phyloP scores from a whole-genome alignment of 441 rosid species.

The Mallotus repandus region DNA sequence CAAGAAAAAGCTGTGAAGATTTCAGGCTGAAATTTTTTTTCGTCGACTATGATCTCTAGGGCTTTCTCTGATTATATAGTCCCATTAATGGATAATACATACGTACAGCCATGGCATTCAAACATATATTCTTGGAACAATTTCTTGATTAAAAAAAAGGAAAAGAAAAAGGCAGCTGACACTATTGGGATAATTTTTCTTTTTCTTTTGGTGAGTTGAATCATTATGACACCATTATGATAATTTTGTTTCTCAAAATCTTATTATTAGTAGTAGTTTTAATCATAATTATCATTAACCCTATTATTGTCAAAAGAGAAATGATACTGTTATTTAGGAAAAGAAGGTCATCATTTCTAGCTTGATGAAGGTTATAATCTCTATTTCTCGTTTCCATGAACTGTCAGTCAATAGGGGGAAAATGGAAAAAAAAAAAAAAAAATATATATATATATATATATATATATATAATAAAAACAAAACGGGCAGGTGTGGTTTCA shows the following conservation, averaged over 20 bases:
- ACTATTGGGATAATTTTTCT: conserved; percentile 12
- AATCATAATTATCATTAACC: conserved; percentile 34
- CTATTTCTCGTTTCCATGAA: conserved; percentile 34
- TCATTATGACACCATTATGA: conserved; percentile 6
- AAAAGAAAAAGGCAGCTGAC: conserved; percentile 15
- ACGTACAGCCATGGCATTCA: conserved; percentile 29
- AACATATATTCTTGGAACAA: not conserved
- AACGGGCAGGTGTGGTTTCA: conserved; percentile 1
- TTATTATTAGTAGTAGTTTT: conserved; percentile 19
- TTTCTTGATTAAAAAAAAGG: not conserved
- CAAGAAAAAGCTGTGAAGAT: conserved; percentile 29
- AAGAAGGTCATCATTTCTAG: conserved; percentile 32
- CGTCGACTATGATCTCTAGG: conserved; percentile 30
- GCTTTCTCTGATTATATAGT: conserved; percentile 36
- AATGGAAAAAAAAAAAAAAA: not conserved
- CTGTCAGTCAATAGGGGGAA: conserved; percentile 28
- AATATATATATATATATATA: too few relatives aligned
- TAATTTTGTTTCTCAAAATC: conserved; percentile 25
- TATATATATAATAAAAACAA: conserved; percentile 4
- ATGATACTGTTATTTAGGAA: conserved; percentile 28
- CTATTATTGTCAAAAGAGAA: conserved; percentile 37
- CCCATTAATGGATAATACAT: conserved; percentile 38
- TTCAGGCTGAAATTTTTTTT: conserved; percentile 23
- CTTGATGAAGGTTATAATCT: conserved; percentile 30
- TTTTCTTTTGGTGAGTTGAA: conserved; percentile 1